A percentile compares a stretch with the other conserved stretches of the same genome.
Evolutionary conservation across 129 eudicot genomes (phyloP).

Genomic region (Escallonia rubra): DNA sequence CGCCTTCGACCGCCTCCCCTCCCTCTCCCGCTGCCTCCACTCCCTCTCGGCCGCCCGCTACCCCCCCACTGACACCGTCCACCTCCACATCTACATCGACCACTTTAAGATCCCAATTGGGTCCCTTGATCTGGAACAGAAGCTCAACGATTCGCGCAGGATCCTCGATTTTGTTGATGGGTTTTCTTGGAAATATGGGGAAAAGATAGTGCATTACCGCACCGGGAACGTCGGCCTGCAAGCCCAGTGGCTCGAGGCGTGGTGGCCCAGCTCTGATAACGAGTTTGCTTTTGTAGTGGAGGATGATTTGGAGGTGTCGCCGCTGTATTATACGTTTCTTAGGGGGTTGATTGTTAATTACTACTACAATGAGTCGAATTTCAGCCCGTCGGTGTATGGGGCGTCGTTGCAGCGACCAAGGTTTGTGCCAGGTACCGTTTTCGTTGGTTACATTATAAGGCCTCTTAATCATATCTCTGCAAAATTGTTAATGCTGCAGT

Average conservation of each 20-base stretch:
- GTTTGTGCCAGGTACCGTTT: slow-evolving; percentile 83
- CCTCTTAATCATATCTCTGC: too few relatives aligned
- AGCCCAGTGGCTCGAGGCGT: slow-evolving; percentile 93
- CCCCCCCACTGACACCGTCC: slow-evolving; percentile 38
- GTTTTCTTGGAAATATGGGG: slow-evolving; percentile 71
- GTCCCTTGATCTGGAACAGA: slow-evolving; percentile 39
- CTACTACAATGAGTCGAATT: slow-evolving; percentile 70
- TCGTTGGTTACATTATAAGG: background rate
- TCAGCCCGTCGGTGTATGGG: slow-evolving; percentile 73
- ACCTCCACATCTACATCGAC: slow-evolving; percentile 73
- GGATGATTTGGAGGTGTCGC: slow-evolving; percentile 89
- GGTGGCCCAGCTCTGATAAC: slow-evolving; percentile 86
- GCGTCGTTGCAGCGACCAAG: slow-evolving; percentile 93
- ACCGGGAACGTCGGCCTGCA: slow-evolving; percentile 79
- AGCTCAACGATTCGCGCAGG: slow-evolving; percentile 39
- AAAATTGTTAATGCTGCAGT: too few relatives aligned
- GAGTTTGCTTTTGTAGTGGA: slow-evolving; percentile 94
- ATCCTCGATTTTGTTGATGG: slow-evolving; percentile 84
- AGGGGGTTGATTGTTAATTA: slow-evolving; percentile 56
- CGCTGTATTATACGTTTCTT: slow-evolving; percentile 62
- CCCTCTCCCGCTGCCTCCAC: slow-evolving; percentile 76
- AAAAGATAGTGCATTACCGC: slow-evolving; percentile 84
- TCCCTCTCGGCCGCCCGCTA: slow-evolving; percentile 75
- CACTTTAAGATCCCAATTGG: slow-evolving; percentile 48
- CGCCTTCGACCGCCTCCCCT: slow-evolving; percentile 69